A percentile compares a stretch with the other conserved stretches of the same genome.
These are phyloP conservation scores for Tolypocladium inflatum DNA, from an alignment of 2,329 filamentous ascomycete genomes.

Conservation along the genomic window DNA sequence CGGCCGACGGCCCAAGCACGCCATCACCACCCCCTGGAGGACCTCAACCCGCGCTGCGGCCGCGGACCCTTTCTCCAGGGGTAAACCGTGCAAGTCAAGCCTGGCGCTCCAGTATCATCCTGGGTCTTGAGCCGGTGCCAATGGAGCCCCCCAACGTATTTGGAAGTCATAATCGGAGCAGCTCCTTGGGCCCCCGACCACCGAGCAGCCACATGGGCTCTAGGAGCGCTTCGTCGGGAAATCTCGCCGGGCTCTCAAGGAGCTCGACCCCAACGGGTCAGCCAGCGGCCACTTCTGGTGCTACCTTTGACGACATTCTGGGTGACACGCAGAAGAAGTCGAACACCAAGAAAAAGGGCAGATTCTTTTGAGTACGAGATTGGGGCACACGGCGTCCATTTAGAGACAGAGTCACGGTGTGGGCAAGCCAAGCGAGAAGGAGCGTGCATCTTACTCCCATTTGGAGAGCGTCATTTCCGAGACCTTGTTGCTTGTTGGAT, in stretches of 20 bases:
- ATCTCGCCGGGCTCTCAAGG: conserved; percentile 19
- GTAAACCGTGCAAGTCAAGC: conserved; percentile 22
- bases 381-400: not conserved
- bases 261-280: conserved; percentile 10
- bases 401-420: not conserved
- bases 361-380: conserved; percentile 24
- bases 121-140: conserved; percentile 33
- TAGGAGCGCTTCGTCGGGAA: conserved; percentile 24
- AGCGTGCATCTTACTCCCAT: not conserved
- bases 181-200: conserved; percentile 23
- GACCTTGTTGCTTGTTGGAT: conserved; percentile 1
- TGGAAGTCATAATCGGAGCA: conserved; percentile 22
- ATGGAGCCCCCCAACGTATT: conserved; percentile 21
- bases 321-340: conserved; percentile 22
- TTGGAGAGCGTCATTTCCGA: not conserved
- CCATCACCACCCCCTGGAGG: conserved; percentile 17
- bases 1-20: conserved; percentile 10
- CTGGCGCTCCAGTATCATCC: conserved; percentile 31
- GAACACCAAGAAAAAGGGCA: conserved; percentile 28
- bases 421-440: not conserved
- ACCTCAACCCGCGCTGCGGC: conserved; percentile 18
- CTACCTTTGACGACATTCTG: conserved; percentile 41
- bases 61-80: conserved; percentile 28
- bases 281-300: conserved; percentile 17
- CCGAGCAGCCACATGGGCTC: conserved; percentile 20